phyloP scores from a whole-genome alignment of 768 basidiomycete species.

The Mrakia blollopis region DNA sequence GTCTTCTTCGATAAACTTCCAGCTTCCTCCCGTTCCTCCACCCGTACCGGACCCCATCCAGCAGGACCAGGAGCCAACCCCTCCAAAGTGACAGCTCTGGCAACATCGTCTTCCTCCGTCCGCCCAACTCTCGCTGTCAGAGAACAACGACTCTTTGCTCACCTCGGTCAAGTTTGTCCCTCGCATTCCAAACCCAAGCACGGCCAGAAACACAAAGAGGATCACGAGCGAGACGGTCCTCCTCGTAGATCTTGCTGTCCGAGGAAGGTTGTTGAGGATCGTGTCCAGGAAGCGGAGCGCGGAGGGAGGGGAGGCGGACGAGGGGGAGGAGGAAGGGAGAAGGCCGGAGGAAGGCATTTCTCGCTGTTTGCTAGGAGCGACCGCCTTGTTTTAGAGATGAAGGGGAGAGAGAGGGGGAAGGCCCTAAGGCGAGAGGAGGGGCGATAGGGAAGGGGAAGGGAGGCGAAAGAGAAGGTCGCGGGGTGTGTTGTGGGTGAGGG shows the following conservation, averaged over 20 bases:
- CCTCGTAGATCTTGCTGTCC: slow-evolving; percentile 5
- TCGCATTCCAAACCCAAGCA: neutral
- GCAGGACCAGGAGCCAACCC: too few relatives aligned
- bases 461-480: too few relatives aligned
- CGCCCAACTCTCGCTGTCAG: neutral
- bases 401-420: neutral
- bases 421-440: neutral
- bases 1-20: too few relatives aligned
- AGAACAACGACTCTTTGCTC: neutral
- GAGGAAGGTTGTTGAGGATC: slow-evolving; percentile 5
- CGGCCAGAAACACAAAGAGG: neutral
- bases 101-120: too few relatives aligned
- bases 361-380: too few relatives aligned
- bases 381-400: neutral
- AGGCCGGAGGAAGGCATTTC: neutral
- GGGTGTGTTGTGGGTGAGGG: too few relatives aligned
- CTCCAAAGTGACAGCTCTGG: too few relatives aligned
- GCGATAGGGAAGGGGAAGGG: neutral
- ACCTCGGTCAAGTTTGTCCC: neutral
- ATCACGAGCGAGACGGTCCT: neutral
- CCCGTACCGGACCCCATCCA: too few relatives aligned
- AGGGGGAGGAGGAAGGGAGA: slow-evolving; percentile 11
- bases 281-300: neutral
- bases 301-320: neutral
- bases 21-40: too few relatives aligned